Conservation (phyloP, 1,284 basidiomycete genomes). For the Tilletia horrida region DNA sequence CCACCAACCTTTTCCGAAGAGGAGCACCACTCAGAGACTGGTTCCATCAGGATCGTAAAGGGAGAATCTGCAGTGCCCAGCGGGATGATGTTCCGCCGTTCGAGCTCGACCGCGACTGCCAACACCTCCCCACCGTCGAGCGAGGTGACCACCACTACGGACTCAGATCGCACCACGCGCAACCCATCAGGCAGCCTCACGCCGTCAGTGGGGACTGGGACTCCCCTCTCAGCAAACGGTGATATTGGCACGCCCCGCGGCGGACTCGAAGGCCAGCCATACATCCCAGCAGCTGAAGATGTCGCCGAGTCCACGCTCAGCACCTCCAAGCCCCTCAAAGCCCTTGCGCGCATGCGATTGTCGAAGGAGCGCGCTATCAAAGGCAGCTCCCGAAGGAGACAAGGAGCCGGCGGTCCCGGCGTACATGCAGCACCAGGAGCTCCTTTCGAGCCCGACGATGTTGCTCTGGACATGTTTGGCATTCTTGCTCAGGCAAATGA, state of each 20-base stretch:
- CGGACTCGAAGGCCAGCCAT: constrained; percentile 38
- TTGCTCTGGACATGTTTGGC: constrained; percentile 47
- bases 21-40: background rate
- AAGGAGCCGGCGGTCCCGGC: constrained; percentile 6
- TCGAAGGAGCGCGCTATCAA: background rate
- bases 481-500: constrained; percentile 81
- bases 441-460: constrained; percentile 28
- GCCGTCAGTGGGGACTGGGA: background rate
- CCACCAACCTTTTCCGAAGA: background rate
- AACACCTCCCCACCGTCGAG: constrained; percentile 26
- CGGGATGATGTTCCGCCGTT: too few species aligned
- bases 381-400: background rate
- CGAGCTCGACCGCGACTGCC: too few species aligned
- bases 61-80: background rate
- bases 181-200: background rate
- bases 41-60: background rate
- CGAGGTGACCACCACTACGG: constrained; percentile 26
- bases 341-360: constrained; percentile 63
- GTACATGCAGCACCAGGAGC: background rate
- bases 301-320: constrained; percentile 73
- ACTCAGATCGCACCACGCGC: constrained; percentile 33
- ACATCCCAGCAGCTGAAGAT: constrained; percentile 55
- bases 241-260: constrained; percentile 2
- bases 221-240: background rate
- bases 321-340: constrained; percentile 69